Evolutionary conservation across 768 basidiomycete genomes (phyloP).

Genomic region (Podaxis sp.): DNA sequence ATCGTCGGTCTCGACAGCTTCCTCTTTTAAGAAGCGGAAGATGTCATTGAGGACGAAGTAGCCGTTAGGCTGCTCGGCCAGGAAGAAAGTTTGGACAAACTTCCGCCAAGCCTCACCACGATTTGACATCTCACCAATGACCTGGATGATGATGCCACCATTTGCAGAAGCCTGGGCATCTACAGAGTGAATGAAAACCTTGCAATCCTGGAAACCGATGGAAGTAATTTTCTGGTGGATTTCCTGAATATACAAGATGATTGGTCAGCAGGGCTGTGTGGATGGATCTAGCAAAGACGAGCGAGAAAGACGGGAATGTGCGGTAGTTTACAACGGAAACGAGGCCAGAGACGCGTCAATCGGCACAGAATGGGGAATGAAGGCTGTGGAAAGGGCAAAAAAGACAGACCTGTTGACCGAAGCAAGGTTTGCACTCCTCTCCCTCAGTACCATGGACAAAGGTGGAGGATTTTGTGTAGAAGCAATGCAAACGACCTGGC

Average conservation of each 20-base stretch:
- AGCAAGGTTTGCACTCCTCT: slow-evolving; percentile 86
- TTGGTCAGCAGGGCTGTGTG: slow-evolving; percentile 6
- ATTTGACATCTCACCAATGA: slow-evolving; percentile 99
- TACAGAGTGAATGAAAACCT: slow-evolving; percentile 98
- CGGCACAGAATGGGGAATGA: slow-evolving; percentile 5
- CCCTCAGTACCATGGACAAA: slow-evolving; percentile 98
- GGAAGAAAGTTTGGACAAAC: slow-evolving; percentile 99
- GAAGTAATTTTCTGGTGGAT: slow-evolving; percentile 95
- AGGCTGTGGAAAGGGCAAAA: not conserved
- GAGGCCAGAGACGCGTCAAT: not conserved
- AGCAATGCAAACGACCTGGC: slow-evolving; percentile 94
- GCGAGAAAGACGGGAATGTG: not conserved
- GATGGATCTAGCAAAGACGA: not conserved
- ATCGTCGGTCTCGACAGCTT: slow-evolving; percentile 77
- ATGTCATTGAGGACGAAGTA: slow-evolving; percentile 99
- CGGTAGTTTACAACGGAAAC: not conserved
- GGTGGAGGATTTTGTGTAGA: slow-evolving; percentile 97
- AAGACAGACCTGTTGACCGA: slow-evolving; percentile 80
- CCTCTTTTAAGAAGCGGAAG: slow-evolving; percentile 99
- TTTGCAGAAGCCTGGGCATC: slow-evolving; percentile 95
- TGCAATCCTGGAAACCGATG: slow-evolving; percentile 93
- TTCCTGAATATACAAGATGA: slow-evolving; percentile 51
- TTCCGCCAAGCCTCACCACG: slow-evolving; percentile 90
- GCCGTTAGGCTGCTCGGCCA: slow-evolving; percentile 97
- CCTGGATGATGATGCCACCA: slow-evolving; percentile 97